Conservation (phyloP, 2,329 filamentous ascomycete genomes). For the Periconia sp. region DNA sequence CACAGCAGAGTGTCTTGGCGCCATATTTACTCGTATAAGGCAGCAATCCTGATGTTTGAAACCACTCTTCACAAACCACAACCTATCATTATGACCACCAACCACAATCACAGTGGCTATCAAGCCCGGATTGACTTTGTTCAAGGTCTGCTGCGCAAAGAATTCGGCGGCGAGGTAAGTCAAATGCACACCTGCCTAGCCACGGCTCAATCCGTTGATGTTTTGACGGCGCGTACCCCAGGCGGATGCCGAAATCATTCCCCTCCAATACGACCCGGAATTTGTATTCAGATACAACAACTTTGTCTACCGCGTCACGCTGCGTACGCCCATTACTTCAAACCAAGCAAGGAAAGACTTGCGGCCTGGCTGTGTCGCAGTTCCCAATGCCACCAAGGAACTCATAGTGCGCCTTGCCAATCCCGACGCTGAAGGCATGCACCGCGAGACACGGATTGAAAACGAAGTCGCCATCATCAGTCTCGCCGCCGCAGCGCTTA, state of each 20-base stretch:
- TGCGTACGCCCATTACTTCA: conserved; percentile 14
- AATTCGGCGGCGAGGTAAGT: conserved; percentile 10
- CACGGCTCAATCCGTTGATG: conserved; percentile 1
- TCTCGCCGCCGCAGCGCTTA: conserved; percentile 33
- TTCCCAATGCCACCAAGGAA: conserved; percentile 26
- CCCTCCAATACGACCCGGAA: conserved; percentile 36
- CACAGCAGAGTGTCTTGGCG: too few relatives aligned
- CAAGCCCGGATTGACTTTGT: conserved; percentile 15
- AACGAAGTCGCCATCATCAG: conserved; percentile 24
- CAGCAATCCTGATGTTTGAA: too few relatives aligned
- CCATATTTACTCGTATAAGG: too few relatives aligned
- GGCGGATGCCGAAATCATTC: conserved; percentile 18
- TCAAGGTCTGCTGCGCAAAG: conserved; percentile 11
- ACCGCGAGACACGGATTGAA: conserved; percentile 15
- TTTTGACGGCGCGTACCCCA: conserved; percentile 4
- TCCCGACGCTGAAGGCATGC: conserved; percentile 35
- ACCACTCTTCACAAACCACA: too few relatives aligned
- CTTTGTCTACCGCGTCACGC: conserved; percentile 36
- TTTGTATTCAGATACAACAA: conserved; percentile 41
- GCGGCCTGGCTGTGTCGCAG: conserved; percentile 22
- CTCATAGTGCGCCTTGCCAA: conserved; percentile 41
- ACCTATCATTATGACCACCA: too few relatives aligned
- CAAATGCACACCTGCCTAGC: not conserved
- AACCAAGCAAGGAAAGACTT: conserved; percentile 1
- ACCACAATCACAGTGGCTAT: conserved; percentile 13